These are phyloP conservation scores for Kodamaea kaohsiungensis DNA, from an alignment of 805 yeast species.

Conservation along the genomic window DNA sequence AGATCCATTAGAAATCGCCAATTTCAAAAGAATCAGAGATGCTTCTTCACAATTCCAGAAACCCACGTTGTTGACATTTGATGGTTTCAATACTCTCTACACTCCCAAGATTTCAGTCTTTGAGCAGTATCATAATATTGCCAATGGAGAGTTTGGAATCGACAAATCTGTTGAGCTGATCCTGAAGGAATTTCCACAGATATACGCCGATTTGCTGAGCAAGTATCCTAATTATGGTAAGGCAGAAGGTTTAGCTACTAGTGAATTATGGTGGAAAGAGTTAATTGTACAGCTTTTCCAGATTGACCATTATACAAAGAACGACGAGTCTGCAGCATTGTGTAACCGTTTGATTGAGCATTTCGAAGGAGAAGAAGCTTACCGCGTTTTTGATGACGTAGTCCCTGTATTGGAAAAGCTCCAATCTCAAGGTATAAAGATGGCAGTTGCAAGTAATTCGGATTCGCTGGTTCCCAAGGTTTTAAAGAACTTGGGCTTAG, in stretches of 20 bases:
- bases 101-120: constrained; percentile 55
- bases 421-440: constrained; percentile 27
- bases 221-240: constrained; percentile 68
- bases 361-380: constrained; percentile 55
- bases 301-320: constrained; percentile 24
- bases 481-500: constrained; percentile 48
- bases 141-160: constrained; percentile 44
- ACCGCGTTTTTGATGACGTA: constrained; percentile 55
- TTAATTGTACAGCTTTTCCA: constrained; percentile 47
- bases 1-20: constrained; percentile 26
- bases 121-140: constrained; percentile 53
- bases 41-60: constrained; percentile 23
- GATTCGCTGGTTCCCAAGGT: constrained; percentile 54
- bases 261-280: constrained; percentile 59
- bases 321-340: constrained; percentile 33
- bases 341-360: constrained; percentile 45
- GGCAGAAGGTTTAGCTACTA: constrained; percentile 16
- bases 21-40: constrained; percentile 27
- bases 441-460: constrained; percentile 60
- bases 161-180: constrained; percentile 26
- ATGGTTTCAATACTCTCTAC: constrained; percentile 68
- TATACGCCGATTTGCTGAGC: constrained; percentile 35
- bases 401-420: constrained; percentile 41
- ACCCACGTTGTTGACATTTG: constrained; percentile 59
- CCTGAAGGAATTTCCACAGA: constrained; percentile 25